Evolutionary conservation across 345 rosid species (phyloP).

Genomic region (Syzygium grande): DNA sequence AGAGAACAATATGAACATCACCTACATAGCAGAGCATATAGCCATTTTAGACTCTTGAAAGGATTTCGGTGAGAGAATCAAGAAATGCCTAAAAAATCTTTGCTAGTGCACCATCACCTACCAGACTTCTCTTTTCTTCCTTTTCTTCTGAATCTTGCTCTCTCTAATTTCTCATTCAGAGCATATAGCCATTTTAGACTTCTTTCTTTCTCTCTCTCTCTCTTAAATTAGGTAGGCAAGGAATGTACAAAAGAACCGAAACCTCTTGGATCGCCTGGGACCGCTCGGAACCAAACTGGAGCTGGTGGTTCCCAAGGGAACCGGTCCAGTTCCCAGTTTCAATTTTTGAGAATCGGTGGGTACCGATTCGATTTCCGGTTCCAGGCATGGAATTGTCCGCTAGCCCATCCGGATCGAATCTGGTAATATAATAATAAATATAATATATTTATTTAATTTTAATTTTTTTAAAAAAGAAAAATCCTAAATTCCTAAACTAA

Average conservation of each 20-base stretch:
- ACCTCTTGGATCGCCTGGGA: too few relatives aligned
- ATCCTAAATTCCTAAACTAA: too few relatives aligned
- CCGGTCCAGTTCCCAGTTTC: too few relatives aligned
- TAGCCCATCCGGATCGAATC: too few relatives aligned
- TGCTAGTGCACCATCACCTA: constrained; percentile 31
- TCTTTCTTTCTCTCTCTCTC: not conserved
- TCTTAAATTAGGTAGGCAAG: not conserved
- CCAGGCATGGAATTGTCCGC: too few relatives aligned
- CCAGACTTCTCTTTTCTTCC: not conserved
- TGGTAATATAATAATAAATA: too few relatives aligned
- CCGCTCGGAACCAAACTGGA: too few relatives aligned
- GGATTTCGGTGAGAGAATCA: not conserved
- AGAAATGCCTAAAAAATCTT: not conserved
- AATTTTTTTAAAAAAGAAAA: too few relatives aligned
- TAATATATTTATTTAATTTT: too few relatives aligned
- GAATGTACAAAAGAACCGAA: too few relatives aligned
- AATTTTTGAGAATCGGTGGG: too few relatives aligned
- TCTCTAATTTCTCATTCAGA: not conserved
- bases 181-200: not conserved
- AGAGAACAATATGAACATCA: not conserved
- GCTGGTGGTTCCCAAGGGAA: too few relatives aligned
- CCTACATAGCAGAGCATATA: not conserved
- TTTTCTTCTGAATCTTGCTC: not conserved
- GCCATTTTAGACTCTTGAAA: not conserved
- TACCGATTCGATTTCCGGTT: fast-evolving